These are phyloP conservation scores for Fusarium bactridioides DNA, from an alignment of 2,329 filamentous ascomycete species.

Conservation along the genomic window DNA sequence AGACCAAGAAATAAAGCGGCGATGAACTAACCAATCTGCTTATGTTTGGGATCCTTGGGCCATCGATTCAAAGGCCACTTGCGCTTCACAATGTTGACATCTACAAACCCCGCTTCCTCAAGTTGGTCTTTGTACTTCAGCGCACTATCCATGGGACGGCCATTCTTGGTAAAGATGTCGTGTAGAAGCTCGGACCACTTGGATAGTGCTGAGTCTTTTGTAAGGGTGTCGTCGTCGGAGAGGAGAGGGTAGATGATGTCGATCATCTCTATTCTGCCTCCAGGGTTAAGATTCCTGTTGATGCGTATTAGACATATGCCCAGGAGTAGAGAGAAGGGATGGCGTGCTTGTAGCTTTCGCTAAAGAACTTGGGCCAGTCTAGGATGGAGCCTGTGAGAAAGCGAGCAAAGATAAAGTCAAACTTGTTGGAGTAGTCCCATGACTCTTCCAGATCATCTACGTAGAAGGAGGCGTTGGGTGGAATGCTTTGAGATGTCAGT, in stretches of 20 bases:
- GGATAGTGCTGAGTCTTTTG: neutral
- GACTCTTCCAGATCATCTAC: constrained; percentile 16
- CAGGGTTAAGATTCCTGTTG: neutral
- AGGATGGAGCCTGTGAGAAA: constrained; percentile 21
- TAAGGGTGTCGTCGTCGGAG: constrained; percentile 2
- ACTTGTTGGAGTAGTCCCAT: constrained; percentile 14
- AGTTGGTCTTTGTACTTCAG: constrained; percentile 18
- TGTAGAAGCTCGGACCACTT: constrained; percentile 14
- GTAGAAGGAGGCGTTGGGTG: constrained; percentile 18
- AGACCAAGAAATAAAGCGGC: neutral
- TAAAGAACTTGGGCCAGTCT: constrained; percentile 26
- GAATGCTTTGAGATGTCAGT: neutral
- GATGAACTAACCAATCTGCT: constrained; percentile 12
- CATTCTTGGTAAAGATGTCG: neutral
- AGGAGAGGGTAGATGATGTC: constrained; percentile 21
- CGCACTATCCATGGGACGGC: neutral
- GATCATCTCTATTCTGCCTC: constrained; percentile 16
- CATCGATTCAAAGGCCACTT: constrained; percentile 19
- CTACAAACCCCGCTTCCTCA: neutral
- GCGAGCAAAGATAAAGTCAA: constrained; percentile 25
- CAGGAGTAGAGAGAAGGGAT: accelerated
- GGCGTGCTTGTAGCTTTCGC: neutral
- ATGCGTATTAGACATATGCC: accelerated
- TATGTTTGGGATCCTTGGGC: constrained; percentile 24
- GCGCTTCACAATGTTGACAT: neutral